These are phyloP conservation scores for Magnusiomyces clavatus DNA, from an alignment of 1,139 yeast genomes.

Conservation along the genomic window DNA sequence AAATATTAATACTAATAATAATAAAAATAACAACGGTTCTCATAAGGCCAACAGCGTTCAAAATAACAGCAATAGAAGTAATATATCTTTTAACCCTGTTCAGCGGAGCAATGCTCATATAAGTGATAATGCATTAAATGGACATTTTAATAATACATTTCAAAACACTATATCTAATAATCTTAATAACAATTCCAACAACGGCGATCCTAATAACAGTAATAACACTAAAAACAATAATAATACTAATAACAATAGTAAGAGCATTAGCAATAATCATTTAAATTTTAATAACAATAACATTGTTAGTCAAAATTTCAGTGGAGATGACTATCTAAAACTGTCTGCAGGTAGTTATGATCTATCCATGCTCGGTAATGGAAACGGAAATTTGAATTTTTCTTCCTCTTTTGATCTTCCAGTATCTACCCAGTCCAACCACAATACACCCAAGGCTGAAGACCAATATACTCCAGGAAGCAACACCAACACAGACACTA, in stretches of 20 bases:
- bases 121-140: not conserved
- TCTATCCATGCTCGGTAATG: too few relatives aligned
- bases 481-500: constrained; percentile 1
- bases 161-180: not conserved
- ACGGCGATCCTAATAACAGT: not conserved
- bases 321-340: too few relatives aligned
- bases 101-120: too few relatives aligned
- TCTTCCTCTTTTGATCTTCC: too few relatives aligned
- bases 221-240: not conserved
- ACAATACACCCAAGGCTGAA: not conserved
- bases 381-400: too few relatives aligned
- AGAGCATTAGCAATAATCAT: not conserved
- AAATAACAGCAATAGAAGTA: not conserved
- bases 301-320: not conserved
- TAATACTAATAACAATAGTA: not conserved
- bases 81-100: not conserved
- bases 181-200: constrained; percentile 1
- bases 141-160: not conserved
- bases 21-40: not conserved
- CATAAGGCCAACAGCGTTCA: not conserved
- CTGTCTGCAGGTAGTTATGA: too few relatives aligned
- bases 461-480: not conserved
- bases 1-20: not conserved
- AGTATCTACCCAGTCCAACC: not conserved
- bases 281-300: too few relatives aligned